Conservation (phyloP, 2,329 filamentous ascomycete genomes). For the Phyllosticta capitalensis region DNA sequence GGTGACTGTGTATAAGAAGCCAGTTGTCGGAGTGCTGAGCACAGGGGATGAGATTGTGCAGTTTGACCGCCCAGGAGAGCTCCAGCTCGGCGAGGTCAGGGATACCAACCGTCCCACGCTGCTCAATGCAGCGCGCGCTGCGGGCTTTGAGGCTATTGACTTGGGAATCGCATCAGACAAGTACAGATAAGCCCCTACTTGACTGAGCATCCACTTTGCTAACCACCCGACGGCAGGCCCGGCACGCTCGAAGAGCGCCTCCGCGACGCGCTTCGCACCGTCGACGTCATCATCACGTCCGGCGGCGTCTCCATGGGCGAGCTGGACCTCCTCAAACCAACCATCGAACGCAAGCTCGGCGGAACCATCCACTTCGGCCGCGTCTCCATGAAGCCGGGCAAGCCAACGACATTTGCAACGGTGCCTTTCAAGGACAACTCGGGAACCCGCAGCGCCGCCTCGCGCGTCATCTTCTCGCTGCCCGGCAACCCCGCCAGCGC, state of each 20-base stretch:
- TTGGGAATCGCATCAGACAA: slow-evolving; percentile 75
- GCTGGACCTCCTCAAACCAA: slow-evolving; percentile 90
- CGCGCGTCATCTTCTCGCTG: slow-evolving; percentile 74
- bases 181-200: slow-evolving; percentile 24
- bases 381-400: slow-evolving; percentile 95
- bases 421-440: slow-evolving; percentile 51
- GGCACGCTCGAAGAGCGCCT: slow-evolving; percentile 68
- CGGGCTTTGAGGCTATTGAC: slow-evolving; percentile 72
- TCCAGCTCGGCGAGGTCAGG: slow-evolving; percentile 75
- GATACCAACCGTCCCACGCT: slow-evolving; percentile 90
- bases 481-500: slow-evolving; percentile 93
- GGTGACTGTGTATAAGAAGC: slow-evolving; percentile 64
- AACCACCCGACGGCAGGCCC: slow-evolving; percentile 33
- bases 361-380: slow-evolving; percentile 94
- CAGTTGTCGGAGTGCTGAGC: slow-evolving; percentile 76
- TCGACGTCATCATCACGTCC: slow-evolving; percentile 80
- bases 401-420: slow-evolving; percentile 94
- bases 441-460: slow-evolving; percentile 43
- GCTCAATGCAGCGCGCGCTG: slow-evolving; percentile 63
- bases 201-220: background rate
- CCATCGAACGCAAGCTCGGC: slow-evolving; percentile 79
- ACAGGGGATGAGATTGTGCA: slow-evolving; percentile 91
- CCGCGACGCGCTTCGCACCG: slow-evolving; percentile 60
- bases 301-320: slow-evolving; percentile 98
- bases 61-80: slow-evolving; percentile 51